Evolutionary conservation across 345 rosid species (phyloP), one percentile per base, ranked within the genome.

Genomic region (Gossypium rotundifolium): DNA sequence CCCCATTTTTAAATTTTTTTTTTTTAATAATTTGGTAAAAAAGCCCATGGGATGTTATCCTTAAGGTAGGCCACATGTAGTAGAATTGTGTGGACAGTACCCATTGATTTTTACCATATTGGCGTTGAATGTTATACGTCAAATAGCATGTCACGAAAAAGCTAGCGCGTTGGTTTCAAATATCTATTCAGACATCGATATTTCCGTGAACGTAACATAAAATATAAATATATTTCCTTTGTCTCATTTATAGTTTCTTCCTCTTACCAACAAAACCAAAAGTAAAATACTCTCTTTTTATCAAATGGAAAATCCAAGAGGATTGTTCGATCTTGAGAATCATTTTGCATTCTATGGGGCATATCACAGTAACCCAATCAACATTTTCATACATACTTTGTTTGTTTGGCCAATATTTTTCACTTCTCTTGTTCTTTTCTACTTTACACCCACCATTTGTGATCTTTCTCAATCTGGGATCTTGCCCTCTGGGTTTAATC

Each of bases 341-440:
- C 94, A 91, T 72, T 93, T 90, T 76, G 94, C 99, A 23, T 93
- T 84, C 91, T 95, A 95, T 53, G 99, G 99, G 2, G 97, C 96
- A 9, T 95, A 95, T 53, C 98, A 95, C 80, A 86, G 85, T 72
- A 95, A 93, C 81, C 87, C 88, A 2, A 75, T 87, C 27, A 95
- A 93, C 83, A 77, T 90, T 46, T 10, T 89, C 12, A 87, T 94
- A 68, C 98, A 94, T 81, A 86, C 81, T 65, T 14, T 92, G 44
- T 89, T 86, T 79, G 98, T 94, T 1, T 94, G 98, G 98, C 98
- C 98, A 0, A 85, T 94, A n/a, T 57, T 94, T 74, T 94, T 92
- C 86, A 76, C 96, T 0, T 1, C 86, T 20, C 84, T 94, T 18
- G 76, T 94, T 78, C 90, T 90, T 67, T 77, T 94, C 74, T 58